A percentile compares a stretch with the other conserved stretches of the same genome.
phyloP scores from a whole-genome alignment of 768 basidiomycete genomes.

The Boletus vermiculosoides region DNA sequence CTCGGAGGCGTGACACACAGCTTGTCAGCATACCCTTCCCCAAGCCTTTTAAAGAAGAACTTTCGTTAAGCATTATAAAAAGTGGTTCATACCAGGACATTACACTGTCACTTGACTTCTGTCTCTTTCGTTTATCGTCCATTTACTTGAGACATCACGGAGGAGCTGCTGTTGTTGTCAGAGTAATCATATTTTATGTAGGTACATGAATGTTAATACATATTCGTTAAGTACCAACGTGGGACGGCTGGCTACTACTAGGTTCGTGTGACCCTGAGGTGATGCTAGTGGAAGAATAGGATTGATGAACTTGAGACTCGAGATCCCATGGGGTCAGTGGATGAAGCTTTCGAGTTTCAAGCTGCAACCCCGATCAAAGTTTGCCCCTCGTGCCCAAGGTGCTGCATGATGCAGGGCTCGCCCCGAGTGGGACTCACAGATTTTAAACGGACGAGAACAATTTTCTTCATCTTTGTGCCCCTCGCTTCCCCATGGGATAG shows the following conservation, averaged over 20 bases:
- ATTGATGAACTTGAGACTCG: not conserved
- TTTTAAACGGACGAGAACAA: not conserved
- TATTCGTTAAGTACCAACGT: not conserved
- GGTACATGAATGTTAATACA: not conserved
- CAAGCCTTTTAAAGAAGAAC: not conserved
- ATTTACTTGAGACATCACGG: not conserved
- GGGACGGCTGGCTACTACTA: not conserved
- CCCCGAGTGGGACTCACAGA: not conserved
- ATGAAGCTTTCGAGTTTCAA: not conserved
- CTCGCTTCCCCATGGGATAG: not conserved
- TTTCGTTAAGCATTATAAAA: not conserved
- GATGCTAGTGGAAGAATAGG: not conserved
- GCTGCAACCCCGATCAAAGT: not conserved
- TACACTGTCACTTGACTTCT: not conserved
- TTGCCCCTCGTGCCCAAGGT: no score
- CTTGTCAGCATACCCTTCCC: not conserved
- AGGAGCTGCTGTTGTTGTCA: not conserved
- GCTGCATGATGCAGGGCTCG: not conserved
- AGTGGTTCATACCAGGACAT: not conserved
- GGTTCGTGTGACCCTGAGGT: not conserved
- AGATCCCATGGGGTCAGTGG: not conserved
- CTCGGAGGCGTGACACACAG: constrained; percentile 11
- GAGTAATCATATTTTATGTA: not conserved
- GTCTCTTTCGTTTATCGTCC: not conserved
- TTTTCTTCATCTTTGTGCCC: not conserved